Evolutionary conservation across 2,329 filamentous ascomycete genomes (phyloP), one percentile per base, ranked within the genome.

Genomic region (Harringtonia aguacate): DNA sequence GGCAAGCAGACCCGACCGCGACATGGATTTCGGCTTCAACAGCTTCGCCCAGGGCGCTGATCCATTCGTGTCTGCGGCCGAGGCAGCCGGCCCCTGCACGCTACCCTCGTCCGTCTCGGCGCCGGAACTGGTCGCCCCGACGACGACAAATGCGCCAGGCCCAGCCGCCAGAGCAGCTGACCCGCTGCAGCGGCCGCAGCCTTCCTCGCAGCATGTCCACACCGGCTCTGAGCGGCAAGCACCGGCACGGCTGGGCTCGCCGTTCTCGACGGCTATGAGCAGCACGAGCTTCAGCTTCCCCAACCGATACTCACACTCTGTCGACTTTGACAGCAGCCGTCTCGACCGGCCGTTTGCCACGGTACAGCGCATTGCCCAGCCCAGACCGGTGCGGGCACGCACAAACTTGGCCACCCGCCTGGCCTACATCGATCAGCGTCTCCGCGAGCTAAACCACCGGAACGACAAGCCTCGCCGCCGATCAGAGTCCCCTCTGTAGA

Each of bases 201-300:
- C 8, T 8, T 40, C 29, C 35, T 18, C 36, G 12, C 20, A 12
- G 3, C 36, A 37, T 8, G 14, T 6, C 43, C 24, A 9, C 39
- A 18, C 17, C n/a, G 24, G 24, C 24, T 27, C 24, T 6, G 24
- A 27, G 10, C 20, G 36, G 30, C 42, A 47, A n/a, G 38, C 45
- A 4, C 43, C 44, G 1, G 46, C 45, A 14, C 68, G 75, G 8
- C 65, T 81, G 4, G 74, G 77, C 27, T 81, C 77, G 6, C 77
- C 77, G 0, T 81, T 81, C 49, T 29, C 36, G 22, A 22, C n/a
- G 6, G 30, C 40, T 13, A 14, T 22, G 15, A 17, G 15, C 30
- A 14, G 7, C 44, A 65, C 70, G 13, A 77, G 72, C 57, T 69
- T 76, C 53, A 80, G 77, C 37, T 77, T 80, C 49, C 77, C 78